Conservation (phyloP, 2,329 filamentous ascomycete genomes). For the Cladophialophora exuberans region DNA sequence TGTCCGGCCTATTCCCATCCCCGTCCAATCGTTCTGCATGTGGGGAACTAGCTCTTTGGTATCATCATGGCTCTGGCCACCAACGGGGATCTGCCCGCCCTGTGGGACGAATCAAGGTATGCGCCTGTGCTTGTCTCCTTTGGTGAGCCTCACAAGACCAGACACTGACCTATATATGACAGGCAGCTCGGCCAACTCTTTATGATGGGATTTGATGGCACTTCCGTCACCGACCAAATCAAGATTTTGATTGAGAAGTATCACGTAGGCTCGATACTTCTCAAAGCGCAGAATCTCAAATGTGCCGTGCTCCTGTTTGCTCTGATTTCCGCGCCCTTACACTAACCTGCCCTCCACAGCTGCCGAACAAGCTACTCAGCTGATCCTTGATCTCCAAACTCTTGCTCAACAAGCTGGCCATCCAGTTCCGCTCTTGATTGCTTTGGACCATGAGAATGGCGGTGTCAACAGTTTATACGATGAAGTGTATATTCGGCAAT, state of each 20-base stretch:
- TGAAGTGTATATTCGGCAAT: slow-evolving; percentile 93
- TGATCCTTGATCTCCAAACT: slow-evolving; percentile 89
- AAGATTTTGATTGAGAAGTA: slow-evolving; percentile 65
- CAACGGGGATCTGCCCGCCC: slow-evolving; percentile 36
- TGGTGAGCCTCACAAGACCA: slow-evolving; percentile 4
- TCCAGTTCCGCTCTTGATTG: slow-evolving; percentile 84
- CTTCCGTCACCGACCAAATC: slow-evolving; percentile 65
- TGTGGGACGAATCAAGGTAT: slow-evolving; percentile 36
- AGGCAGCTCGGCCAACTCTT: slow-evolving; percentile 62
- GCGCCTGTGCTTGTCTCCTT: slow-evolving; percentile 24
- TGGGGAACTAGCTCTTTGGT: slow-evolving; percentile 13
- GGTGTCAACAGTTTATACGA: slow-evolving; percentile 97
- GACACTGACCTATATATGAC: slow-evolving; percentile 72
- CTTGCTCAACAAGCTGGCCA: slow-evolving; percentile 91
- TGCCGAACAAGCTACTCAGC: slow-evolving; percentile 82
- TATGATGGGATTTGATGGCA: slow-evolving; percentile 71
- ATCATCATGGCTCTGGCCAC: slow-evolving; percentile 31
- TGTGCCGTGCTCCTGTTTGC: slow-evolving; percentile 48
- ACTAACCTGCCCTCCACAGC: slow-evolving; percentile 56
- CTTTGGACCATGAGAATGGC: slow-evolving; percentile 95
- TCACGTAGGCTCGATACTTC: slow-evolving; percentile 81
- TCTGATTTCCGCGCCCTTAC: slow-evolving; percentile 19
- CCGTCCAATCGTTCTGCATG: slow-evolving; percentile 29
- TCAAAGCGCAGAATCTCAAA: slow-evolving; percentile 68
- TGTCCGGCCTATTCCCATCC: slow-evolving; percentile 13